Evolutionary conservation across 306 rosid genomes (phyloP), one percentile per base, ranked within the genome.

Genomic region (Erythrophleum fordii): DNA sequence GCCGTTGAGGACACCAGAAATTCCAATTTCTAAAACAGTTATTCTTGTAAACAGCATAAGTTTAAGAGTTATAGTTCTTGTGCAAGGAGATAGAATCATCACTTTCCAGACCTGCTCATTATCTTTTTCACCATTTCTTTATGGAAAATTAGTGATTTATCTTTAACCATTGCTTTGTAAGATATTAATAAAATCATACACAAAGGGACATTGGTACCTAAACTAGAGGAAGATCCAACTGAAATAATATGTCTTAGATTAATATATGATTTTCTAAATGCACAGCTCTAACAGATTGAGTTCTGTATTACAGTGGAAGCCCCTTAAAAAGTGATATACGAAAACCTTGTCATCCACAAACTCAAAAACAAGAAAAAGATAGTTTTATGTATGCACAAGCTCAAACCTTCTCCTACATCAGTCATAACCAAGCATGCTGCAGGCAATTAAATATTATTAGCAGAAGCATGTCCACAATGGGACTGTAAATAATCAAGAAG

Each of bases 161-260:
- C 66, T 26, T 60, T 26, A 17, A 60, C 20, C 39, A 12, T 3
- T 60, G 67, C 18, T 60, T 1, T 5, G n/a, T 60, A 60, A 23
- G 37, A 12, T 26, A 22, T 26, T 26, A 29, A n/a, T 60, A 60
- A 26, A 26, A 28, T 5, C 20, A 11, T 1, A 60, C n/a, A 60
- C 67, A 60, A 13, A 26, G 39, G 39, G 20, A 28, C 35, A 59
- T 12, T 26, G 2, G 37, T 23, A 58, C 0, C 18, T 23, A 3
- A 12, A 58, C 0, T 25, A 58, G 35, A 23, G 8, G 7, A 58
- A 23, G 17, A 58, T 26, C 65, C 34, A 58, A 56, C 6, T 45
- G 62, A 55, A 66, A 81, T 53, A 66, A 46, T 7, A 68, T 6
- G 77, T 46, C 37, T 48, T 69, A 68, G 73, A 82, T 69, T 67